phyloP scores from a whole-genome alignment of 352 stramenopile species.

The Globisporangium cylindrosporum region DNA sequence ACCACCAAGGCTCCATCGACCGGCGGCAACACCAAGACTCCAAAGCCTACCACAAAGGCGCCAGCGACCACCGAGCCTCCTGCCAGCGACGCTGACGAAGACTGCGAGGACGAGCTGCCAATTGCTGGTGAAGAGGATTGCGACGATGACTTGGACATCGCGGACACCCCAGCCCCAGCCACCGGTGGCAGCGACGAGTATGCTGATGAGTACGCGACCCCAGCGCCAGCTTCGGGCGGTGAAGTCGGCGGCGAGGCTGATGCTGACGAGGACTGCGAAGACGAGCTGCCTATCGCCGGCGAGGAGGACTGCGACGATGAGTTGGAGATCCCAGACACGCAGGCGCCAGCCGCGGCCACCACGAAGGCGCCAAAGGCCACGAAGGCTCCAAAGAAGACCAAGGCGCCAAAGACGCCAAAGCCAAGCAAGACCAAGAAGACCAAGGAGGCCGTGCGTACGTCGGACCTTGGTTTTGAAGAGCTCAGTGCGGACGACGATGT shows the following conservation, averaged over 20 bases:
- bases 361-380: background rate
- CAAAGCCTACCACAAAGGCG: background rate
- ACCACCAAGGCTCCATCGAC: too few relatives aligned
- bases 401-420: slow-evolving; percentile 1
- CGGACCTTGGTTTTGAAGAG: slow-evolving; percentile 14
- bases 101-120: slow-evolving; percentile 11
- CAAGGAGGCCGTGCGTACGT: slow-evolving; percentile 9
- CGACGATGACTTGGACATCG: background rate
- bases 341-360: background rate
- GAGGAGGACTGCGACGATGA: background rate
- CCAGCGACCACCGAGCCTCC: background rate
- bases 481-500: background rate
- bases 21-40: background rate
- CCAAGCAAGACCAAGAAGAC: slow-evolving; percentile 5
- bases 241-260: background rate
- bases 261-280: background rate
- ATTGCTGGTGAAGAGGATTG: slow-evolving; percentile 3
- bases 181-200: background rate
- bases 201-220: background rate
- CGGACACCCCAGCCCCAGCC: background rate
- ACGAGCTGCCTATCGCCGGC: background rate
- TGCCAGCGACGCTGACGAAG: background rate
- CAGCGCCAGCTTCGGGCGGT: background rate
- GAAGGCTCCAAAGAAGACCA: background rate
- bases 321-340: background rate